Evolutionary conservation across 768 basidiomycete species (phyloP), one percentile per base, ranked within the genome.

Genomic region (Hebeloma cylindrosporum): DNA sequence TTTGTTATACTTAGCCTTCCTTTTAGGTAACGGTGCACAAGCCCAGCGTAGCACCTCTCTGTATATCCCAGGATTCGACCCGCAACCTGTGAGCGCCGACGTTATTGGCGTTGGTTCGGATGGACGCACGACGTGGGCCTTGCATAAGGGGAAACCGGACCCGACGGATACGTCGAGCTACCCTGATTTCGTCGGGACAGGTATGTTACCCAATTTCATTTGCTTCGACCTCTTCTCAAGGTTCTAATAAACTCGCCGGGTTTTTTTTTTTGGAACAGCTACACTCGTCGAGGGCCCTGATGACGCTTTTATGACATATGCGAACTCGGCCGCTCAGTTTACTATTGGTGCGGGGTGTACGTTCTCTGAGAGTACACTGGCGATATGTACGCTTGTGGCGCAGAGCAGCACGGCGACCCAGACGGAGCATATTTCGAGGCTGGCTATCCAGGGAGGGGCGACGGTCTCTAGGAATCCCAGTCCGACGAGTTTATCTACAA

Each of bases 61-160:
- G 28, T 73, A 65, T 46, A 62, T 78, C 42, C 75, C 73, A 1
- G 72, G 66, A 22, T 72, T 74, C 40, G 69, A 76, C 44, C 65
- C 68, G 13, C 71, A 71, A 54, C 69, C 71, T 7, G 48, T 75
- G 30, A 68, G 70, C 40, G 74, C 68, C 31, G 61, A 66, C 48
- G 56, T 65, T 28, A 29, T 74, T n/a, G 73, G 74, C 7, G 68
- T 70, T 13, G 74, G 68, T 5, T 33, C 56, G 10, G 58, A 69
- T 45, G 71, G 73, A 14, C 57, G 60, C 33, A 75, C 75, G 10
- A 75, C 75, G 13, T 77, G 67, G 59, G 59, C 53, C 14, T 43
- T 75, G 33, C 53, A 64, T 4, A 62, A 68, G 28, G 75, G 69
- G 1, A 42, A 56, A 21, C 40, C 27, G n/a, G 46, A 45, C 16